Conservation (phyloP, 2,329 filamentous ascomycete genomes). For the Cercospora citrullina region DNA sequence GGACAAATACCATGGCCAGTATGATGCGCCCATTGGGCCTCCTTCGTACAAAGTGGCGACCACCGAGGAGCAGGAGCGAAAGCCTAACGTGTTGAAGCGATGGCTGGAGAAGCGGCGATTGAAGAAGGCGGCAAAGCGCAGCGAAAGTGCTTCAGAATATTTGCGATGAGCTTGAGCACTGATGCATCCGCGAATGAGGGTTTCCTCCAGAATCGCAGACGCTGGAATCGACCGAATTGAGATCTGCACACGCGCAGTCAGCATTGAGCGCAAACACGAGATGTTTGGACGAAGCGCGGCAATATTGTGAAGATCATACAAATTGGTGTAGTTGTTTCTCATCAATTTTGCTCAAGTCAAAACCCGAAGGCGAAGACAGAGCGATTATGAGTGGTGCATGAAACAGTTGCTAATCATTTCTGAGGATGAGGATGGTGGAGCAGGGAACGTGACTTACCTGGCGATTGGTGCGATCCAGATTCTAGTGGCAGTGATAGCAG, state of each 20-base stretch:
- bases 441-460: not conserved
- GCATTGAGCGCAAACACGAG: not conserved
- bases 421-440: not conserved
- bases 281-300: not conserved
- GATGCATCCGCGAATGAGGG: not conserved
- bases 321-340: conserved; percentile 20
- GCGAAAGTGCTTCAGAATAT: conserved; percentile 20
- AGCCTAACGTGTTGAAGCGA: conserved; percentile 16
- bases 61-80: conserved; percentile 14
- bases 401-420: conserved; percentile 20
- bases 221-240: not conserved
- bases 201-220: not conserved
- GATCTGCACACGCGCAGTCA: not conserved
- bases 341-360: conserved; percentile 15
- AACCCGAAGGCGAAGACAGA: conserved; percentile 16
- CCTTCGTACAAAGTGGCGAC: conserved; percentile 22
- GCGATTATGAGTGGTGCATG: conserved; percentile 19
- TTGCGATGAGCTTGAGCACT: not conserved
- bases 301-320: conserved; percentile 14
- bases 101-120: conserved; percentile 26
- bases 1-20: conserved; percentile 25
- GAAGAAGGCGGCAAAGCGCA: conserved; percentile 21
- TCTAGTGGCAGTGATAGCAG: not conserved
- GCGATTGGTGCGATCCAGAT: not conserved
- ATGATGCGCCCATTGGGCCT: conserved; percentile 25